Percentiles rank a stretch among this genome's conserved stretches.
These are phyloP conservation scores for Lactifluus pinguis DNA, from an alignment of 768 basidiomycete species.

Conservation along the genomic window DNA sequence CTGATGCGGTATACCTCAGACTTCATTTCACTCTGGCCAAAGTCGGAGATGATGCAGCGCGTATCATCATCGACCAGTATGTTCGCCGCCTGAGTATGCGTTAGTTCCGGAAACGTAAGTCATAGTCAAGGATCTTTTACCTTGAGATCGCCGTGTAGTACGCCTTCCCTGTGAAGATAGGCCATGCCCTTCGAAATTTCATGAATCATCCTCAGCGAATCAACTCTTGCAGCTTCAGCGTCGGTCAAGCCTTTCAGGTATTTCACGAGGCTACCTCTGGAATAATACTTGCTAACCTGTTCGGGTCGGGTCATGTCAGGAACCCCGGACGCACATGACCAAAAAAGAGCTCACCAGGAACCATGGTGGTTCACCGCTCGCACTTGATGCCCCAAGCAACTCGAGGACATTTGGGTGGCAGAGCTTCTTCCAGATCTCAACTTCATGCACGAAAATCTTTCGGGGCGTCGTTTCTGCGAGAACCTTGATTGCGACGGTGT, in stretches of 20 bases:
- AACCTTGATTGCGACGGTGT: slow-evolving; percentile 64
- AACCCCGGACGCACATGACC: slow-evolving; percentile 5
- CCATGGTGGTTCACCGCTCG: slow-evolving; percentile 61
- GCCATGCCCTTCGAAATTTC: slow-evolving; percentile 78
- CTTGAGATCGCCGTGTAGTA: slow-evolving; percentile 79
- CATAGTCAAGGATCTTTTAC: slow-evolving; percentile 27
- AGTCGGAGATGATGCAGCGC: slow-evolving; percentile 70
- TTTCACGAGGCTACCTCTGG: slow-evolving; percentile 52
- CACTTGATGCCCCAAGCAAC: slow-evolving; percentile 70
- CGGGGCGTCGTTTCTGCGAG: slow-evolving; percentile 52
- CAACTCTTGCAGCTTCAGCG: slow-evolving; percentile 28
- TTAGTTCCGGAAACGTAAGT: background rate
- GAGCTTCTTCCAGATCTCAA: slow-evolving; percentile 63
- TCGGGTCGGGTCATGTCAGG: background rate
- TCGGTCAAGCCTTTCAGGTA: slow-evolving; percentile 37
- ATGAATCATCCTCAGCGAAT: slow-evolving; percentile 52
- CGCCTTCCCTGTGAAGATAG: slow-evolving; percentile 59
- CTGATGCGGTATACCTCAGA: slow-evolving; percentile 57
- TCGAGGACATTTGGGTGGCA: slow-evolving; percentile 61
- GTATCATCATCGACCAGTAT: slow-evolving; percentile 62
- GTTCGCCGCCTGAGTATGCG: slow-evolving; percentile 49
- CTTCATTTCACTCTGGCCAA: slow-evolving; percentile 77
- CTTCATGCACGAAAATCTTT: slow-evolving; percentile 59
- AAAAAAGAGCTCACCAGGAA: slow-evolving; percentile 35
- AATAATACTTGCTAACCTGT: slow-evolving; percentile 58